Base-by-base conservation (phyloP, 2,329 filamentous ascomycete genomes). In the Bipolaris victoriae region DNA sequence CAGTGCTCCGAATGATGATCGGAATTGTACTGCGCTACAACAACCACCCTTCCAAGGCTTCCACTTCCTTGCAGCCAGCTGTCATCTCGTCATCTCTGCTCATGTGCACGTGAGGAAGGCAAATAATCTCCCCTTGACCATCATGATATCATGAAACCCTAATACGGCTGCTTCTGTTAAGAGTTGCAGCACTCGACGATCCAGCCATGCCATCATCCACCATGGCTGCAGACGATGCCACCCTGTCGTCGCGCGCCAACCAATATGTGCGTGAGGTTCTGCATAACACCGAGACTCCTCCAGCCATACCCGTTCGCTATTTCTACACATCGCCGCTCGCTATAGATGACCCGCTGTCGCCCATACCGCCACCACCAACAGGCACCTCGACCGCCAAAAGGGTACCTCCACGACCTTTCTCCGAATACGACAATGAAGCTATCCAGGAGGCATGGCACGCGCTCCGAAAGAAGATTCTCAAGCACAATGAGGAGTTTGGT, bases 331-430 rank as follows among this genome's bases (percentile, higher is more conserved):
- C 92, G 10, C 81, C 87, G 11, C 84, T 94, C 48, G 89, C 92
- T 29, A 92, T 97, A 71, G 92, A 97, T 70, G 92, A 97, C 70
- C 91, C 91, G 22, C 83, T 96, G n/a, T 91, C 90, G 9, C 85
- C 89, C 75, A 83, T 78, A 70, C 86, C 75, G 73, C 84, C 71
- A 67, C 83, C 74, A 61, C 81, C 73, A 78, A 88, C 77, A 20
- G 75, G 76, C 29, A 52, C 73, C 46, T 74, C 79, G 54, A 76
- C 72, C 49, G 72, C 82, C 13, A 76, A 82, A 33, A 88, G 84
- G 66, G 82, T 84, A 35, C 84, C 87, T 45, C 85, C 92, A 7
- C 86, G 90, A 41, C 91, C 92, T 0, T 97, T 96, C 75, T 89
- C 90, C 0, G 82, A 82, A 4, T 87, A 86, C 56, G 92, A 97